A percentile compares a stretch with the other conserved stretches of the same genome.
Evolutionary conservation across 2,329 filamentous ascomycete genomes (phyloP).

Genomic region (Neofusicoccum kwambonambiense): DNA sequence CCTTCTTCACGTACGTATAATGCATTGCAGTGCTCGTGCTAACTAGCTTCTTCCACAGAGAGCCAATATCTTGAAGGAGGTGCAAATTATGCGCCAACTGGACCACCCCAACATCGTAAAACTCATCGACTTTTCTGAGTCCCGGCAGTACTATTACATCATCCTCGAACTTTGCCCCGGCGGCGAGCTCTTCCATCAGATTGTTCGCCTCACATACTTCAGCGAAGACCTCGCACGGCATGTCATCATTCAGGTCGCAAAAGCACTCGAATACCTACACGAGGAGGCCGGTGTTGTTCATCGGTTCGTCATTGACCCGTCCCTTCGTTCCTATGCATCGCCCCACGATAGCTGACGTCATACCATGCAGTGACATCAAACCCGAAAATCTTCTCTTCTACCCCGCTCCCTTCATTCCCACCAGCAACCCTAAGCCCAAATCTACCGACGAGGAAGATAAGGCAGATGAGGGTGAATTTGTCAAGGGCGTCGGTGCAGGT

Average conservation of each 20-base stretch:
- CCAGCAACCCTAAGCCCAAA: conserved; percentile 75
- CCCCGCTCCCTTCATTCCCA: conserved; percentile 77
- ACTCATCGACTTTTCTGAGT: conserved; percentile 90
- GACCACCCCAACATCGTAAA: conserved; percentile 96
- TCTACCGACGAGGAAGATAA: conserved; percentile 94
- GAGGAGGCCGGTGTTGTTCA: conserved; percentile 95
- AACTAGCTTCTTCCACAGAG: conserved; percentile 59
- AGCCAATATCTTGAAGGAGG: conserved; percentile 96
- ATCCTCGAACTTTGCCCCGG: conserved; percentile 92
- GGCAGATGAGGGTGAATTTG: conserved; percentile 91
- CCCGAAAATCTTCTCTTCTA: conserved; percentile 96
- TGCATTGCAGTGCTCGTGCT: conserved; percentile 32
- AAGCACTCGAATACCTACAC: conserved; percentile 89
- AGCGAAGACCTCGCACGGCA: conserved; percentile 93
- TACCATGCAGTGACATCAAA: conserved; percentile 78
- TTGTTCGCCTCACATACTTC: conserved; percentile 96
- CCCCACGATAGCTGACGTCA: conserved; percentile 35
- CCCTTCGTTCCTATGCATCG: background rate
- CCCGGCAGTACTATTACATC: conserved; percentile 94
- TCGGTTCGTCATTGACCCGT: conserved; percentile 62
- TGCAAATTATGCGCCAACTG: conserved; percentile 96
- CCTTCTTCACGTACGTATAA: conserved; percentile 18
- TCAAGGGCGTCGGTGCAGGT: conserved; percentile 75
- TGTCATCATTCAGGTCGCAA: conserved; percentile 92
- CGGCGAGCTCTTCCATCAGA: conserved; percentile 97